Evolutionary conservation across 75 land plant species (phyloP), one percentile per base, ranked within the genome.

Genomic region (Pinus tabuliformis): DNA sequence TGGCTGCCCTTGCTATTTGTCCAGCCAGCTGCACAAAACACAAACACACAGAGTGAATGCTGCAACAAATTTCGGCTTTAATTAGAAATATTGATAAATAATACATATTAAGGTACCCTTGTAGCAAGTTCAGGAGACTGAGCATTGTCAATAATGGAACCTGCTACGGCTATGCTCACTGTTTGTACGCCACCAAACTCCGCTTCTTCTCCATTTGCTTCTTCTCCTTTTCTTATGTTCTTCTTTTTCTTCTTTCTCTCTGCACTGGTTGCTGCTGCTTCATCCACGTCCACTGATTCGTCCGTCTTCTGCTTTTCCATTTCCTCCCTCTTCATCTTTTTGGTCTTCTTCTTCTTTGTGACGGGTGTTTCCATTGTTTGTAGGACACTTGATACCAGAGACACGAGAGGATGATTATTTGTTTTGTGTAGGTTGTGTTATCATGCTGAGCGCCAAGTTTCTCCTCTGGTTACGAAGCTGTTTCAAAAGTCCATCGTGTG

Each of bases 1-100:
- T 86, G 17, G 93, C 95, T 14, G 99, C 99, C 56, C 99, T 88
- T 28, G 99, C 98, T 81, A 97, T 91, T 85, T 97, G 99, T 57
- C 98, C 93, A 24, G 98, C 95, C 37, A 97, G 87, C 99, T 94
- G 89, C 64, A 49, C 62, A 49, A 56, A 33, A 57, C 8, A 62
- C 63, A 61, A 77, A 36, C 49, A 36, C 49, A 18, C 2, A 74
- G n/a, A 74, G 49, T 57, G 52, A 62, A 57, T 18, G 57, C 3
- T 15, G 16, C 64, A 62, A 18, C 39, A 26, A 70, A 65, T 20
- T 26, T 28, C 18, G 54, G 54, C 54, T 9, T 64, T 3, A 30
- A 33, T 7, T 64, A 17, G 16, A 64, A 8, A 13, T 36, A 20
- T 57, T 59, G 56, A 57, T 42, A 22, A 71, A 59, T 70, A 74